Base-by-base conservation (phyloP, 345 rosid species). In the Melaleuca alternifolia region DNA sequence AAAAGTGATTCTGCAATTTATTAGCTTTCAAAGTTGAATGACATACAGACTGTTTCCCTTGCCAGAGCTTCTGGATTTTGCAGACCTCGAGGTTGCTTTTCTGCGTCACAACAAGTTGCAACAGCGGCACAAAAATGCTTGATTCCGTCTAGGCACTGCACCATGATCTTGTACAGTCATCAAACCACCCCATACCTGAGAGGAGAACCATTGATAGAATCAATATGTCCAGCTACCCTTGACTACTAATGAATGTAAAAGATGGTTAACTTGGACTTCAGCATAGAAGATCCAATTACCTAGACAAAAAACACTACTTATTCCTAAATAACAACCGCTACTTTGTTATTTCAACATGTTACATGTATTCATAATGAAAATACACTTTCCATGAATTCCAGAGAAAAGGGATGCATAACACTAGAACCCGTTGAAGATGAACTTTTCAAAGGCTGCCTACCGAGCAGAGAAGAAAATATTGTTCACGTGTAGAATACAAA, bases 61-160 rank as follows among this genome's bases (percentile, higher is more conserved):
- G 98, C 98, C 90, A 96, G 94, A 61, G 90, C 87, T 90, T 96
- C 96, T 51, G 98, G 98, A 90, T 96, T 95, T 85, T 93, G 93
- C 86, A 92, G 90, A 89, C 97, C 96, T 87, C 92, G 90, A 76
- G 95, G 91, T 88, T 89, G 93, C 87, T 91, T 95, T 90, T 95
- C 98, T 81, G 94, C 89, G 88, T 96, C 96, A 86, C 94, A 96
- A 89, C 96, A 95, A 84, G 86, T 87, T 44, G 89, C 89, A 50
- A 94, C 85, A 86, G 94, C 84, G 91, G 89, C 82, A 94, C 90
- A 93, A 79, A 89, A 90, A 90, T 88, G 93, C 94, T 89, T 91
- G 87, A 95, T 76, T 89, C 94, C 89, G 87, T 92, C 96, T 90
- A 95, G 48, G 93, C 96, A 96, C 95, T 90, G 96, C 95, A 92